Base-by-base conservation (phyloP, 306 rosid genomes). In the Medicago lupulina region DNA sequence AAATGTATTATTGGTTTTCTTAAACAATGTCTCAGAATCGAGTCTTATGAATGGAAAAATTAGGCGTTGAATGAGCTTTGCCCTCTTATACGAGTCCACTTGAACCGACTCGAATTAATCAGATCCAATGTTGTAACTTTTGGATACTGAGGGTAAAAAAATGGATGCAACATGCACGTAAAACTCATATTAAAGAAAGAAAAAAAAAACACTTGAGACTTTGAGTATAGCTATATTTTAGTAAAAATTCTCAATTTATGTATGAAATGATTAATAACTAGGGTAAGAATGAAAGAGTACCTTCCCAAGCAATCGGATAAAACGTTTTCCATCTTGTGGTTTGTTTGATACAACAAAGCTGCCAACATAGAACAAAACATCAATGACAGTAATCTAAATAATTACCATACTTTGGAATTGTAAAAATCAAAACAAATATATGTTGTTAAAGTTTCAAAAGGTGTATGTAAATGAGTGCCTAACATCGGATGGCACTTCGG, bases 311-410 rank as follows among this genome's bases (percentile, higher is more conserved):
- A 62, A 53, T 69, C 95, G 93, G 40, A 94, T 71, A 83, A 94
- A 94, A 68, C 80, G 83, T 80, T 90, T 92, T 23, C 97, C 97
- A 14, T 92, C 97, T 59, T 79, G 70, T 8, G 97, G 96, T 71
- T 90, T 92, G 91, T 95, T 84, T 58, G 89, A n/a, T 70, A 39
- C 89, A 69, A 92, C 93, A 77, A 87, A 95, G 43, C 98, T 95
- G 91, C 39, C 66, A 75, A 76, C 76, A 80, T 11, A 76, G 70
- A 73, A 61, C 43, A 31, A 34, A 75, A 38, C 41, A 39, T 28
- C 67, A 75, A 44, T 17, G 75, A 57, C 68, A 61, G 49, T 78
- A 19, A 85, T 65, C 46, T 17, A 38, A 25, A 44, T 2, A 57
- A 53, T 14, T 36, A 17, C 57, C 10, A 70, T 76, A 16, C 46